phyloP scores from a whole-genome alignment of 73 alveolate species.

The Paramecium primaurelia region DNA sequence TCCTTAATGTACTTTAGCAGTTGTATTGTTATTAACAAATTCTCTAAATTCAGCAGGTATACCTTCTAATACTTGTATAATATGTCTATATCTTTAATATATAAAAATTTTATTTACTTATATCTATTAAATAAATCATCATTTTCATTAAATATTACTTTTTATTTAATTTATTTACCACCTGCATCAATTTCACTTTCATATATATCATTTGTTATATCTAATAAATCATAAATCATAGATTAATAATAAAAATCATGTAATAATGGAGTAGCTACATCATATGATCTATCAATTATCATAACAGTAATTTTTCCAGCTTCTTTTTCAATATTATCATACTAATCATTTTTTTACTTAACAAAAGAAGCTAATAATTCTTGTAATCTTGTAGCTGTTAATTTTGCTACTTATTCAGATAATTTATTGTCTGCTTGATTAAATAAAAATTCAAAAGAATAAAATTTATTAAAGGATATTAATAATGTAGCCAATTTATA shows the following conservation, averaged over 20 bases:
- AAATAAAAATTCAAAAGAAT: constrained; percentile 37
- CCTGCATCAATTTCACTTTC: neutral
- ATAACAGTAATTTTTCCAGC: constrained; percentile 57
- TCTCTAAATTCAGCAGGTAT: constrained; percentile 52
- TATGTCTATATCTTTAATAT: constrained; percentile 46
- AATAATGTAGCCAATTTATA: constrained; percentile 47
- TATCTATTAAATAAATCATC: constrained; percentile 59
- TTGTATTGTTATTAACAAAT: constrained; percentile 35
- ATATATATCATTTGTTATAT: constrained; percentile 31
- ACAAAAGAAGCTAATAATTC: constrained; percentile 3
- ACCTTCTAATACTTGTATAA: constrained; percentile 50
- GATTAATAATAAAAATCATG: constrained; percentile 61
- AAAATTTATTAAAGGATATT: constrained; percentile 56
- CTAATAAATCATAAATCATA: constrained; percentile 57
- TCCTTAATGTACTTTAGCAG: constrained; percentile 56
- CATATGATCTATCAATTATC: constrained; percentile 53
- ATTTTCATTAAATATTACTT: constrained; percentile 16
- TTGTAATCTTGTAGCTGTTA: constrained; percentile 1
- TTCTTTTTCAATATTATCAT: constrained; percentile 43
- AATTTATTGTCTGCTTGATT: constrained; percentile 1
- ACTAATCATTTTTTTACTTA: constrained; percentile 24
- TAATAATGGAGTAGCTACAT: constrained; percentile 44
- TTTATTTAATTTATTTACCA: constrained; percentile 25
- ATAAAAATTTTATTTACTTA: neutral
- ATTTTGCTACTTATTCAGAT: constrained; percentile 36